These are phyloP conservation scores for Yamadazyma triangularis DNA, from an alignment of 1,139 yeast species.

Conservation along the genomic window DNA sequence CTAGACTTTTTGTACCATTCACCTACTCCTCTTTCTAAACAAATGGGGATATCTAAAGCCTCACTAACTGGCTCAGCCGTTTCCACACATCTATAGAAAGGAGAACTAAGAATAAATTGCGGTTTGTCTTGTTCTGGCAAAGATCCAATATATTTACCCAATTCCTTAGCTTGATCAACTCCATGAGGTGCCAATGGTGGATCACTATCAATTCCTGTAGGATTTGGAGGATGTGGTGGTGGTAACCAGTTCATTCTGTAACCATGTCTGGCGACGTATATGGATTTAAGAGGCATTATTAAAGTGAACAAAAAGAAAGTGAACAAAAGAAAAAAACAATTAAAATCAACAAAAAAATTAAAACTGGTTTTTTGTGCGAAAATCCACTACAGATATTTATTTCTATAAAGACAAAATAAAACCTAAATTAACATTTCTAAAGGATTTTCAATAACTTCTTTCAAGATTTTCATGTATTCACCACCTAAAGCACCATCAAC, in stretches of 20 bases:
- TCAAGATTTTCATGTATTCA: slow-evolving; percentile 91
- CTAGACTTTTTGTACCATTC: slow-evolving; percentile 63
- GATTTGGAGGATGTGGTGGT: slow-evolving; percentile 67
- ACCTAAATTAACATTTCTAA: slow-evolving; percentile 77
- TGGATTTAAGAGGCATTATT: slow-evolving; percentile 43
- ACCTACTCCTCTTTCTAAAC: slow-evolving; percentile 68
- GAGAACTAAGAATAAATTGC: slow-evolving; percentile 66
- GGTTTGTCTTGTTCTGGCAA: slow-evolving; percentile 47
- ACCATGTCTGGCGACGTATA: slow-evolving; percentile 66
- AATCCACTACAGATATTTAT: background rate
- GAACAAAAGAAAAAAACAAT: no score
- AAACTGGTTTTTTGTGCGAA: background rate
- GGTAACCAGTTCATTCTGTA: slow-evolving; percentile 81
- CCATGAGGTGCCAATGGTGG: slow-evolving; percentile 81
- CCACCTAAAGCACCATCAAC: slow-evolving; percentile 98
- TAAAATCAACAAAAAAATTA: no score
- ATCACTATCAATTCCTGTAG: slow-evolving; percentile 80
- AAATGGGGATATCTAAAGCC: slow-evolving; percentile 50
- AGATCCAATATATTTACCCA: slow-evolving; percentile 47
- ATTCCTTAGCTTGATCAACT: slow-evolving; percentile 69
- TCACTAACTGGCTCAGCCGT: slow-evolving; percentile 70
- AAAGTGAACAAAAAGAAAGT: no score
- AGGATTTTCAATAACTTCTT: slow-evolving; percentile 91
- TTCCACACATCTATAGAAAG: slow-evolving; percentile 86
- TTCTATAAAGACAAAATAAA: background rate